phyloP scores from a whole-genome alignment of 2,329 filamentous ascomycete genomes.

The Penicillium sp. region DNA sequence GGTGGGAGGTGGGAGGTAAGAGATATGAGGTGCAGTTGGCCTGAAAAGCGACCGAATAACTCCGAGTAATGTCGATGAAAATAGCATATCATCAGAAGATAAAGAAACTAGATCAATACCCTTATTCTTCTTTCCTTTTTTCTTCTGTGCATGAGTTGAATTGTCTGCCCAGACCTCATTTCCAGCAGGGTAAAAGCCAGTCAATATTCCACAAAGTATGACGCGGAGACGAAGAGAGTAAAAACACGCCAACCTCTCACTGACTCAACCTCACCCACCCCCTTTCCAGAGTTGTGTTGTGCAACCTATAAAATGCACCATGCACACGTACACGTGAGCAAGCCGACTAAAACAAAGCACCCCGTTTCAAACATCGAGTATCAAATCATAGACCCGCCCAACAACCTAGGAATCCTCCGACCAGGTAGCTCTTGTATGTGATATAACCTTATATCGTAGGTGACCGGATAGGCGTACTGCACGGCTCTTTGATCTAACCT shows the following conservation, averaged over 20 bases:
- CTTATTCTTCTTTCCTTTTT: not conserved
- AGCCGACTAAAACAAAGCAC: not conserved
- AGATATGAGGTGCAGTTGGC: not conserved
- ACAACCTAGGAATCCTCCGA: not conserved
- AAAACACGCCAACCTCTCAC: not conserved
- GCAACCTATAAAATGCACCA: not conserved
- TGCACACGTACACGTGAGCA: conserved; percentile 2
- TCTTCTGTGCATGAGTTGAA: not conserved
- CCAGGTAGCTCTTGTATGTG: not conserved
- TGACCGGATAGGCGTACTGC: not conserved
- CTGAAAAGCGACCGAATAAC: not conserved
- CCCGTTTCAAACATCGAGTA: not conserved
- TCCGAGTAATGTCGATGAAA: not conserved
- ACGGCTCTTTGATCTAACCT: not conserved
- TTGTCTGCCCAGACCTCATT: not conserved
- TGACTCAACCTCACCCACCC: not conserved
- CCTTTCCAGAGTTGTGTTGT: not conserved
- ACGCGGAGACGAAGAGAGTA: not conserved
- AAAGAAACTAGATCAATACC: not conserved
- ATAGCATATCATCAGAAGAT: not conserved
- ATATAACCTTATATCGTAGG: not conserved
- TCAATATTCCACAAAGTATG: not conserved
- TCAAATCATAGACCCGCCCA: not conserved
- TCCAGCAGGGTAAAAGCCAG: not conserved
- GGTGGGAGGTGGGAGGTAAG: not conserved